Evolutionary conservation across 2,329 filamentous ascomycete species (phyloP).

Genomic region (Triangularia verruculosa): DNA sequence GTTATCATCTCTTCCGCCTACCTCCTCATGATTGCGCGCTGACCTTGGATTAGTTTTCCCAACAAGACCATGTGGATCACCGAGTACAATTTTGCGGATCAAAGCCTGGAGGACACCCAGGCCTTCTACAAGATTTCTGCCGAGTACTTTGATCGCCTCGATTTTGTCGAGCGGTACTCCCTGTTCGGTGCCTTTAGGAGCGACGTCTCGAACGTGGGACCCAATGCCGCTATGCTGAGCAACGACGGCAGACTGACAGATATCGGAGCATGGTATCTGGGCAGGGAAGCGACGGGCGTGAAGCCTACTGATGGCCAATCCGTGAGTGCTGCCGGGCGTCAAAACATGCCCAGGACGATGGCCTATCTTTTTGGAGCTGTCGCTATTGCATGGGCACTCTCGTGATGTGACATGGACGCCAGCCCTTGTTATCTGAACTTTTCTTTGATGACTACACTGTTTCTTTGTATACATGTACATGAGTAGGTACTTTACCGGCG

Average conservation of each 20-base stretch:
- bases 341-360: not conserved
- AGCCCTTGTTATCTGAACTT: not conserved
- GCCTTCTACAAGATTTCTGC: constrained; percentile 65
- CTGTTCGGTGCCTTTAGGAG: constrained; percentile 75
- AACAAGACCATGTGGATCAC: constrained; percentile 70
- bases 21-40: constrained; percentile 12
- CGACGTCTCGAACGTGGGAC: constrained; percentile 68
- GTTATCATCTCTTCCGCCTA: constrained; percentile 17
- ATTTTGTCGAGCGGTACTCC: constrained; percentile 64
- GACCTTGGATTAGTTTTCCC: constrained; percentile 48
- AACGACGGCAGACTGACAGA: constrained; percentile 67
- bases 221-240: constrained; percentile 69
- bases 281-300: constrained; percentile 48
- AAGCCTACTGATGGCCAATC: constrained; percentile 14
- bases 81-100: constrained; percentile 65
- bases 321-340: not conserved
- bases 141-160: constrained; percentile 63
- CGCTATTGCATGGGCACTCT: not conserved
- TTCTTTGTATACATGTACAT: not conserved
- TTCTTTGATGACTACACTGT: not conserved
- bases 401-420: not conserved
- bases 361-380: constrained; percentile 5
- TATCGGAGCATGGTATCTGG: constrained; percentile 76
- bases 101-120: constrained; percentile 56
- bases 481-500: not conserved